Percentiles rank a stretch among this genome's conserved stretches.
phyloP scores from a whole-genome alignment of 257 asterid genomes.

The Solanum lycopersicoides region DNA sequence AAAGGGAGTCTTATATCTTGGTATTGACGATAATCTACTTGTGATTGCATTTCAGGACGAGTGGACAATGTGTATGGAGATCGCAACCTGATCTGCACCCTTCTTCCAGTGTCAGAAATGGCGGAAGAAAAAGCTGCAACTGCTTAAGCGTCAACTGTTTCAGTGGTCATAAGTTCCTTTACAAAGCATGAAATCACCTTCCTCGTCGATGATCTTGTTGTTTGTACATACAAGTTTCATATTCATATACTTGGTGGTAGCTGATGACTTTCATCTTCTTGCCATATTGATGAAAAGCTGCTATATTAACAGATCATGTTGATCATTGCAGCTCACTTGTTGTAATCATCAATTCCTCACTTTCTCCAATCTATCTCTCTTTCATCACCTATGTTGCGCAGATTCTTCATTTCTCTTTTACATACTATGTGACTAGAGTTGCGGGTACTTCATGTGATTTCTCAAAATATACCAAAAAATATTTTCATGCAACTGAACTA shows the following conservation, averaged over 20 bases:
- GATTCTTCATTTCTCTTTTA: neutral
- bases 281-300: constrained; percentile 13
- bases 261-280: constrained; percentile 14
- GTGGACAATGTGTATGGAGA: constrained; percentile 99
- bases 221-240: constrained; percentile 34
- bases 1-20: neutral
- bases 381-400: neutral
- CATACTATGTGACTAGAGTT: neutral
- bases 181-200: neutral
- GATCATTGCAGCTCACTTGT: constrained; percentile 25
- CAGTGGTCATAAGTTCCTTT: neutral
- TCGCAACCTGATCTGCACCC: constrained; percentile 96
- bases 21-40: neutral
- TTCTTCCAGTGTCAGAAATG: constrained; percentile 73
- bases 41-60: constrained; percentile 44
- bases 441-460: neutral
- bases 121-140: constrained; percentile 77
- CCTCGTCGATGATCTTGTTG: constrained; percentile 19
- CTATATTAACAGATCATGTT: constrained; percentile 21
- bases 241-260: constrained; percentile 24
- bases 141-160: constrained; percentile 36
- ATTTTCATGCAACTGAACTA: neutral
- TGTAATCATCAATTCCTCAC: constrained; percentile 4
- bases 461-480: neutral
- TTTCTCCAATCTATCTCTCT: neutral